phyloP scores from a whole-genome alignment of 768 basidiomycete genomes.

The Boletus vermiculosoides region DNA sequence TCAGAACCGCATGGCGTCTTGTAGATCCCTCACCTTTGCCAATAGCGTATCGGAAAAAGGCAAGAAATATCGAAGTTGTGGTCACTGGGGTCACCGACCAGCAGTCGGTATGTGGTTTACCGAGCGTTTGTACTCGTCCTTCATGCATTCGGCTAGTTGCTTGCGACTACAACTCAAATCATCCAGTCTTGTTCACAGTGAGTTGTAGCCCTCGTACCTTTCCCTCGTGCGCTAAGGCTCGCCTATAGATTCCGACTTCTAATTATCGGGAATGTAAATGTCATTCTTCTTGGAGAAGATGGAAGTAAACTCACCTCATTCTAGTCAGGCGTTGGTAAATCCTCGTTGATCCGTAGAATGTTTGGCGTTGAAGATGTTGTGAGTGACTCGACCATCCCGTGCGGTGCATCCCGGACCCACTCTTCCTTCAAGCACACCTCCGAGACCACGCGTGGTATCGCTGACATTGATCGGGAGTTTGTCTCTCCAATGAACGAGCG shows the following conservation, averaged over 20 bases:
- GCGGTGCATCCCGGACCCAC: not conserved
- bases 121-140: not conserved
- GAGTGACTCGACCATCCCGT: not conserved
- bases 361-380: slow-evolving; percentile 16
- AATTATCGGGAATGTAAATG: slow-evolving; percentile 15
- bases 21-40: not conserved
- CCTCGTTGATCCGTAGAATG: slow-evolving; percentile 9
- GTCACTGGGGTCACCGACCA: not conserved
- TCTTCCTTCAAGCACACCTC: slow-evolving; percentile 3
- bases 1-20: not conserved
- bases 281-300: not conserved
- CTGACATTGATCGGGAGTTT: slow-evolving; percentile 17
- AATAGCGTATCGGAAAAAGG: slow-evolving; percentile 10
- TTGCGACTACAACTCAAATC: slow-evolving; percentile 8
- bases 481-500: slow-evolving; percentile 10
- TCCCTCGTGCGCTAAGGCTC: not conserved
- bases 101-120: not conserved
- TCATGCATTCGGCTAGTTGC: slow-evolving; percentile 3
- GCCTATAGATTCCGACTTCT: slow-evolving; percentile 13
- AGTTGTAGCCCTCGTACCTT: not conserved
- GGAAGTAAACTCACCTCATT: not conserved
- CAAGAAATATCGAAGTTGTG: slow-evolving; percentile 10
- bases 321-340: slow-evolving; percentile 18
- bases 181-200: slow-evolving; percentile 13
- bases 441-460: not conserved